Evolutionary conservation across 208 protist genomes (phyloP), one percentile per base, ranked within the genome.

Genomic region (Crithidia sp.): DNA sequence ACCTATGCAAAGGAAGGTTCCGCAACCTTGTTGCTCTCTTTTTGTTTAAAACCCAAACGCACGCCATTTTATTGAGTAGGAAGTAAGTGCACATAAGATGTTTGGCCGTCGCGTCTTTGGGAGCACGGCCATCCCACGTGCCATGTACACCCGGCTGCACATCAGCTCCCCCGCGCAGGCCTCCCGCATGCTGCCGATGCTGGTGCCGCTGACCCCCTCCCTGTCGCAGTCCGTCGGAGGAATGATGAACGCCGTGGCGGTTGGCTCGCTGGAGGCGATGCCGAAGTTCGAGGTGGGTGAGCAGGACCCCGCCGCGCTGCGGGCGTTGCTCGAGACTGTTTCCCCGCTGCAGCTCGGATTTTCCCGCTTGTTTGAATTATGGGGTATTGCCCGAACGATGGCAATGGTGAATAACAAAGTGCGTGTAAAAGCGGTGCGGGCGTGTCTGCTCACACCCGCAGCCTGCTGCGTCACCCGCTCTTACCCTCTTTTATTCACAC

Each of bases 321-420:
- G 74, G 64, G 62, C 77, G 7, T 82, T 90, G 44, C 49, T 92
- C 16, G 85, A 90, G 55, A 85, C 65, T 53, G 76, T 93, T 16
- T 79, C 79, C 10, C 80, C 77, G 14, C 44, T 83, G 13, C 77
- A 88, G 54, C 67, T 90, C 17, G 82, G 84, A 7, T 89, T 88
- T 88, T 76, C 87, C 59, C 76, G 75, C 45, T 85, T 93, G 80
- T 70, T 95, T 58, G 91, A 95, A 92, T 95, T 95, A 93, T 93
- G 86, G 86, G 83, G 86, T 73, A 92, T 92, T 59, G 76, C 72
- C 45, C 85, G 88, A 58, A 73, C 76, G 76, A 79, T 71, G 10
- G 64, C 72, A 49, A 73, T 77, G 71, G 67, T 81, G 12, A 77
- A 79, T 71, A 67, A 39, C 4, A 52, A 54, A 43, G 17, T 41